Evolutionary conservation across 2,329 filamentous ascomycete genomes (phyloP), one percentile per base, ranked within the genome.

Genomic region (Diaporthe capsici): DNA sequence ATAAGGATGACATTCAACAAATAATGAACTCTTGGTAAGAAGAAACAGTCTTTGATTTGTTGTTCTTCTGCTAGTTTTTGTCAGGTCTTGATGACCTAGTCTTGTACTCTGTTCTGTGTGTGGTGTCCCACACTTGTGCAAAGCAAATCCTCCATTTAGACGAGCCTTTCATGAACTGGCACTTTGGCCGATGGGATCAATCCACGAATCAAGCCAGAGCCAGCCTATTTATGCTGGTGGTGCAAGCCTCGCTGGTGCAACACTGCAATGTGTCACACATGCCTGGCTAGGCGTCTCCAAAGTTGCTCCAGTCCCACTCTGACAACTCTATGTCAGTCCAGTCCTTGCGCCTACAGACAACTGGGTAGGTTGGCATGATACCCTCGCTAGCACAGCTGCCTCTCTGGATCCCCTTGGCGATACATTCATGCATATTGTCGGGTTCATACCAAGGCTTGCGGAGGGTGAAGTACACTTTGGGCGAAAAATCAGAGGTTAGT

Each of bases 391-490:
- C 42, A 67, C 61, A 67, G 20, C 42, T 67, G 44, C 61, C 61
- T 22, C 20, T 49, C 61, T 67, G 44, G 22, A 67, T 67, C 5
- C 28, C 61, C 44, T 51, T 49, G 42, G 61, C 61, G 20, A 67
- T 12, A n/a, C 61, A 67, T 13, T 67, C 61, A 4, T 67, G 61
- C 37, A 51, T n/a, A 20, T 31, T n/a, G 44, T 67, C 61, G 0
- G 28, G 8, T 15, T 12, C 20, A 4, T 31, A 20, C 61, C 61
- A 67, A 15, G 61, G 61, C 22, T n/a, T 31, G 2, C 7, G 9
- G 28, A 67, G 20, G 25, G 25, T 67, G 44, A 67, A 49, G 28
- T 17, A 49, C 61, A 67, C 61, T 67, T 49, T n/a, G 10, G n/a
- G 44, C 17, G 8, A 17, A 31, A 10, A 47, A 47, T 13, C 2